phyloP scores from a whole-genome alignment of 2,329 filamentous ascomycete genomes.

The Fusarium sororula region DNA sequence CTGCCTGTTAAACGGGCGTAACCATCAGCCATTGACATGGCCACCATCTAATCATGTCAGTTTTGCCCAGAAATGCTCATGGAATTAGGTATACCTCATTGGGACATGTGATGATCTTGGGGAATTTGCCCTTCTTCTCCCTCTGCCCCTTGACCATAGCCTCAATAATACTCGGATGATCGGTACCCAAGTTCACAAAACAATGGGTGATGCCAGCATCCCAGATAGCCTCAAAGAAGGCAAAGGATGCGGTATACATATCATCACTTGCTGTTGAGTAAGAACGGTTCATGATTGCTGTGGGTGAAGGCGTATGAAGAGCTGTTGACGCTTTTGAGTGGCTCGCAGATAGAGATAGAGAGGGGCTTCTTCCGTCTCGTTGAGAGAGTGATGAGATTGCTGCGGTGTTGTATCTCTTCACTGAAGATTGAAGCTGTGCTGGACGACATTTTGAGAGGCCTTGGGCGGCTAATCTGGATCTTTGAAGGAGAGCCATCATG shows the following conservation, averaged over 20 bases:
- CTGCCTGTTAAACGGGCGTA: slow-evolving; percentile 77
- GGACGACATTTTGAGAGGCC: slow-evolving; percentile 34
- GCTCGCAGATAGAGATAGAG: not conserved
- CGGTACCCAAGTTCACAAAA: slow-evolving; percentile 74
- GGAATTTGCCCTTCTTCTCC: slow-evolving; percentile 71
- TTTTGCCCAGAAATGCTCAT: fast-evolving
- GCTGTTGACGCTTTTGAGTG: slow-evolving; percentile 17
- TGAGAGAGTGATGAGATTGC: slow-evolving; percentile 17
- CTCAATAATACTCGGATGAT: slow-evolving; percentile 81
- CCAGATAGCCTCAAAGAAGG: slow-evolving; percentile 85
- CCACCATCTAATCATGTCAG: slow-evolving; percentile 72
- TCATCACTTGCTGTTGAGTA: slow-evolving; percentile 43
- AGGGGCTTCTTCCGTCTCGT: not conserved
- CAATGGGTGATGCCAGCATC: slow-evolving; percentile 70
- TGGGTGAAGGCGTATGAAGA: slow-evolving; percentile 12
- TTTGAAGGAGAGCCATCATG: slow-evolving; percentile 41
- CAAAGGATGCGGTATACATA: slow-evolving; percentile 79
- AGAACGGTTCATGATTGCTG: slow-evolving; percentile 23
- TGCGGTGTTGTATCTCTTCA: slow-evolving; percentile 36
- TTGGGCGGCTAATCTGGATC: slow-evolving; percentile 37
- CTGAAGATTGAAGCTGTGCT: slow-evolving; percentile 9
- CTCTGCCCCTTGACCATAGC: slow-evolving; percentile 81
- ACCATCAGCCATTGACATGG: slow-evolving; percentile 84
- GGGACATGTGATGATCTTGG: slow-evolving; percentile 79
- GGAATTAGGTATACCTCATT: slow-evolving; percentile 68